Evolutionary conservation across 2,329 filamentous ascomycete genomes (phyloP).

Genomic region (Pseudocercospora fijiensis): DNA sequence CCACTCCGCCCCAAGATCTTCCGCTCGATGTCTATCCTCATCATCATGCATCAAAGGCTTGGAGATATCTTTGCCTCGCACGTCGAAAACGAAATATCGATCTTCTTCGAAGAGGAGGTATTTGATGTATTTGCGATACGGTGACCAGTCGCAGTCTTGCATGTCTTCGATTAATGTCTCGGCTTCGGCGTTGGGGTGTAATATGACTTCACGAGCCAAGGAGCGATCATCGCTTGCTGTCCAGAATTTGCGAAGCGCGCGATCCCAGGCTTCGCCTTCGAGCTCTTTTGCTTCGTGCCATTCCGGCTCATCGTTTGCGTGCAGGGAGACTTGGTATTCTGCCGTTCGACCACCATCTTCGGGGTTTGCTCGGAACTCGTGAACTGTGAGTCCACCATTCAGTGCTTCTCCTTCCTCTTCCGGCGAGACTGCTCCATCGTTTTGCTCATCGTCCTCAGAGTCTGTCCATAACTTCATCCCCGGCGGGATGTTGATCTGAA

Average conservation of each 20-base stretch:
- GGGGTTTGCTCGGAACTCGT: neutral
- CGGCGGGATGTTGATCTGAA: neutral
- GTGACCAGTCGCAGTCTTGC: neutral
- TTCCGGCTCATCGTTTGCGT: neutral
- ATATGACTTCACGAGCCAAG: neutral
- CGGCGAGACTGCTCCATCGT: neutral
- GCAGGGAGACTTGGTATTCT: neutral
- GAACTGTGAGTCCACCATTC: neutral
- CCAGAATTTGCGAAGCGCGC: constrained; percentile 2
- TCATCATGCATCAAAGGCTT: neutral
- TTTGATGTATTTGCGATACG: neutral
- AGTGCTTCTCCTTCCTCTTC: neutral
- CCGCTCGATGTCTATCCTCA: neutral
- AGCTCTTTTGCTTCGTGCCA: neutral
- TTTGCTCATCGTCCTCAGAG: neutral
- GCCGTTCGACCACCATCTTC: neutral
- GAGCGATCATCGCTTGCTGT: neutral
- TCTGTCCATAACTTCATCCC: neutral
- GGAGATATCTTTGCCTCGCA: neutral
- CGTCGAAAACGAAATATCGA: neutral
- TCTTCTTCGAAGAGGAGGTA: neutral
- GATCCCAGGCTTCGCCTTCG: neutral
- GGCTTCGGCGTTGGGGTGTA: neutral
- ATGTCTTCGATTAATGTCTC: neutral
- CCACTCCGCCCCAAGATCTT: neutral